Conservation (phyloP, 2,329 filamentous ascomycete species). For the Truncatella angustata region DNA sequence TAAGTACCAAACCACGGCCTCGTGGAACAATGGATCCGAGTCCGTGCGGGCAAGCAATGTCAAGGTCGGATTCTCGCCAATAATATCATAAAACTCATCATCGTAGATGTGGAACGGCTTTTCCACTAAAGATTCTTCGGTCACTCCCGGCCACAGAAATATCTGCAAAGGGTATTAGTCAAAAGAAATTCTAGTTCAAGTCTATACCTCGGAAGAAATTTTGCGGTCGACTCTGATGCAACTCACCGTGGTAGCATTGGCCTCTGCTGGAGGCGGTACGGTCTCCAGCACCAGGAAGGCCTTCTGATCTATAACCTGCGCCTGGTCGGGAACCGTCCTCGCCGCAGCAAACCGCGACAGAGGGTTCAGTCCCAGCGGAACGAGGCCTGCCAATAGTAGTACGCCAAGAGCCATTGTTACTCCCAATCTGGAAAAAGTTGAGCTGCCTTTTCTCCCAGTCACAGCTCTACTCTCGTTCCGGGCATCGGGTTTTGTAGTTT, state of each 20-base stretch:
- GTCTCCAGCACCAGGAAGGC: slow-evolving; percentile 39
- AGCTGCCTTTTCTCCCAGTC: neutral
- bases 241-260: slow-evolving; percentile 35
- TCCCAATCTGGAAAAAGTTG: neutral
- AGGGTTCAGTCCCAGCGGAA: slow-evolving; percentile 4
- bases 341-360: slow-evolving; percentile 1
- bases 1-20: slow-evolving; percentile 52
- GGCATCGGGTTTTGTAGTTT: slow-evolving; percentile 4
- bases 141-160: slow-evolving; percentile 44
- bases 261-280: slow-evolving; percentile 34
- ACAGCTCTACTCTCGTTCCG: neutral
- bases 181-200: too few relatives aligned
- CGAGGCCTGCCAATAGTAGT: slow-evolving; percentile 9
- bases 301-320: slow-evolving; percentile 42
- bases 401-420: slow-evolving; percentile 11
- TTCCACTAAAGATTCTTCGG: slow-evolving; percentile 32
- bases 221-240: too few relatives aligned
- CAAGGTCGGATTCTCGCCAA: slow-evolving; percentile 47
- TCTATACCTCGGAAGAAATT: too few relatives aligned
- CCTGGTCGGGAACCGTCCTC: slow-evolving; percentile 28
- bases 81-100: slow-evolving; percentile 46
- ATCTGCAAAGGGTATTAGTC: slow-evolving; percentile 19
- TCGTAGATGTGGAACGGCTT: slow-evolving; percentile 49
- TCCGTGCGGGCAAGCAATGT: slow-evolving; percentile 46
- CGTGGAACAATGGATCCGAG: slow-evolving; percentile 50